These are phyloP conservation scores for Fusarium pseudonygamai DNA, from an alignment of 2,329 filamentous ascomycete genomes.

Conservation along the genomic window DNA sequence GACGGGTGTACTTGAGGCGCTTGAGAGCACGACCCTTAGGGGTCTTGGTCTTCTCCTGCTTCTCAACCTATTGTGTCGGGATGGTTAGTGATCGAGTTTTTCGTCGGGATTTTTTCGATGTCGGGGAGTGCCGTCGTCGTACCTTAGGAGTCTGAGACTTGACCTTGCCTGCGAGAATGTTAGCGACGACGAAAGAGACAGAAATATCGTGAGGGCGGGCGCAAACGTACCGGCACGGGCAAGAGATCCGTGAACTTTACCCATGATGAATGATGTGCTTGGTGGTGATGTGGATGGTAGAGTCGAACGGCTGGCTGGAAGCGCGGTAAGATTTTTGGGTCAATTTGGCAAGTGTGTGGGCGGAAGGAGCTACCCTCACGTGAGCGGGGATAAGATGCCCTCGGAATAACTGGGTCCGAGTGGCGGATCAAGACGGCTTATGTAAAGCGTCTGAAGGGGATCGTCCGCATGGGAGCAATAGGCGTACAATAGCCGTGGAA, in stretches of 20 bases:
- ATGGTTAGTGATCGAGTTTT: slow-evolving; percentile 46
- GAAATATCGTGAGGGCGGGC: slow-evolving; percentile 11
- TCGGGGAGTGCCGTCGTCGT: slow-evolving; percentile 52
- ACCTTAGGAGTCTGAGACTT: slow-evolving; percentile 96
- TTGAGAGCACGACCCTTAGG: slow-evolving; percentile 98
- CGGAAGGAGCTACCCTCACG: slow-evolving; percentile 47
- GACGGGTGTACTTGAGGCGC: slow-evolving; percentile 94
- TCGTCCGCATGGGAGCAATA: background rate
- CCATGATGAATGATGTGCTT: slow-evolving; percentile 70
- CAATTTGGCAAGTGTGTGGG: slow-evolving; percentile 53
- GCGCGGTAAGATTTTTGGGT: slow-evolving; percentile 48
- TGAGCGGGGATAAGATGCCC: slow-evolving; percentile 48
- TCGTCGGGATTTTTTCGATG: slow-evolving; percentile 39
- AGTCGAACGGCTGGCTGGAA: slow-evolving; percentile 40
- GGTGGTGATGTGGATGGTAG: slow-evolving; percentile 49
- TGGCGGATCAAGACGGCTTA: slow-evolving; percentile 2
- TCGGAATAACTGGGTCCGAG: slow-evolving; percentile 46
- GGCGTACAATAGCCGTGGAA: too few species aligned
- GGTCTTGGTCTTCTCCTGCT: slow-evolving; percentile 94
- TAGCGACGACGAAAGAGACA: slow-evolving; percentile 33
- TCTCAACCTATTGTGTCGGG: slow-evolving; percentile 71
- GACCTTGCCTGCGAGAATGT: slow-evolving; percentile 90
- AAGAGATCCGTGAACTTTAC: slow-evolving; percentile 94
- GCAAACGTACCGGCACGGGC: slow-evolving; percentile 74
- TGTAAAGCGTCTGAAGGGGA: background rate